phyloP scores from a whole-genome alignment of 495 filamentous ascomycete species.

The Penicillium mononematosum region DNA sequence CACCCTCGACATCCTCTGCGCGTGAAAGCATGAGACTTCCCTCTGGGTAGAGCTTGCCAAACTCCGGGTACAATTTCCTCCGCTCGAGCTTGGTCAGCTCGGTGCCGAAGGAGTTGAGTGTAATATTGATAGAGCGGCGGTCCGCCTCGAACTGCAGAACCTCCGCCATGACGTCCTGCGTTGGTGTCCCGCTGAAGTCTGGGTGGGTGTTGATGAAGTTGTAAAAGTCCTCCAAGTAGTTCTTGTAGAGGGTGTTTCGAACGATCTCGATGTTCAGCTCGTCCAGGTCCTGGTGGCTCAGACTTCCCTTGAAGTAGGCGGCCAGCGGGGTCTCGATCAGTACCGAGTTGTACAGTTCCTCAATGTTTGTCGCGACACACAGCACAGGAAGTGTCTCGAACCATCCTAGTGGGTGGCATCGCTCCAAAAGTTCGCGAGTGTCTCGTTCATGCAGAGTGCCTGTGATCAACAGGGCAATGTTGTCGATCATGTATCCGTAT shows the following conservation, averaged over 20 bases:
- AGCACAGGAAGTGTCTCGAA: slow-evolving; percentile 99
- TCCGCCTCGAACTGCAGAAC: slow-evolving; percentile 97
- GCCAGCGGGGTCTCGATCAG: slow-evolving; percentile 95
- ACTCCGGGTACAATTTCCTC: slow-evolving; percentile 92
- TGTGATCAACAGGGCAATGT: slow-evolving; percentile 96
- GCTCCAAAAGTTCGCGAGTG: slow-evolving; percentile 89
- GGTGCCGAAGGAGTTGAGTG: slow-evolving; percentile 96
- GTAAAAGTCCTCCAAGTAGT: slow-evolving; percentile 98
- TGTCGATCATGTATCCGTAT: slow-evolving; percentile 99
- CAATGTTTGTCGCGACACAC: slow-evolving; percentile 95
- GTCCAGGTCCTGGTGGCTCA: slow-evolving; percentile 94
- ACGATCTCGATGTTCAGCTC: slow-evolving; percentile 99
- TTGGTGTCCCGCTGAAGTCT: slow-evolving; percentile 83
- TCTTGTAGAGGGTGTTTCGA: slow-evolving; percentile 98
- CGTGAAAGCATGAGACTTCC: slow-evolving; percentile 93
- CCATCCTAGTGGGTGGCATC: slow-evolving; percentile 96
- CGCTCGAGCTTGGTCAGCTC: slow-evolving; percentile 92
- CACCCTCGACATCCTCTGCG: slow-evolving; percentile 92
- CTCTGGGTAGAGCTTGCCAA: slow-evolving; percentile 88
- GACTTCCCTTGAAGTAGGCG: slow-evolving; percentile 92
- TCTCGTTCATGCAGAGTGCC: slow-evolving; percentile 97
- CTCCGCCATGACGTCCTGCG: slow-evolving; percentile 90
- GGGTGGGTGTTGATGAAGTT: slow-evolving; percentile 83
- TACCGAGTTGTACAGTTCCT: slow-evolving; percentile 97
- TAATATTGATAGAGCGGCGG: slow-evolving; percentile 96